Evolutionary conservation across 176 grass and related monocot genomes (phyloP).

Genomic region (Oryza officinalis): DNA sequence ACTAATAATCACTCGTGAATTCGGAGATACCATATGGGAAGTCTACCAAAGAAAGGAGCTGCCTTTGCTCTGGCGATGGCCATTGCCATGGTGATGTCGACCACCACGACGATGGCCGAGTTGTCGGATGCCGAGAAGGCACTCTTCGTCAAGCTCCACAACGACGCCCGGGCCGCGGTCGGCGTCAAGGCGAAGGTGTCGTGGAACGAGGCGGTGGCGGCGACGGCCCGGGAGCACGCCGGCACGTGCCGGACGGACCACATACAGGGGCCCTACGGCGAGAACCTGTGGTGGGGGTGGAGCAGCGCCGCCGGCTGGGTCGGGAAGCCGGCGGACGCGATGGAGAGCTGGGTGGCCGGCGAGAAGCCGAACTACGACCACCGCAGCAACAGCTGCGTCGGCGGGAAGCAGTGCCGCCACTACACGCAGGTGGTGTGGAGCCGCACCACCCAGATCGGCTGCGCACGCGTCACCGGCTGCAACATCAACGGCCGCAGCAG

Average conservation of each 20-base stretch:
- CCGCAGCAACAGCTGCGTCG: conserved; percentile 1
- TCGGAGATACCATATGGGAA: too few relatives aligned
- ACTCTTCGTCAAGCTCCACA: too few relatives aligned
- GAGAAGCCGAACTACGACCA: conserved; percentile 17
- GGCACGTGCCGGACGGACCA: background rate
- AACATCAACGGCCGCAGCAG: background rate
- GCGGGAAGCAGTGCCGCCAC: background rate
- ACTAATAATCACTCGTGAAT: too few relatives aligned
- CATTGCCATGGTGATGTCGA: too few relatives aligned
- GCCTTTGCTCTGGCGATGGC: too few relatives aligned
- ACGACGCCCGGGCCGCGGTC: too few relatives aligned
- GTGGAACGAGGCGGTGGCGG: background rate
- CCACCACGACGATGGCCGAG: too few relatives aligned
- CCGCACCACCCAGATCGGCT: background rate
- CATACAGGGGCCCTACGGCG: background rate
- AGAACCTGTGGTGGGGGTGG: background rate
- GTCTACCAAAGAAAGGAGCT: too few relatives aligned
- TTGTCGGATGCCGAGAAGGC: too few relatives aligned
- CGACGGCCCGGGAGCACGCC: background rate
- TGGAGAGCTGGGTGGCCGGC: background rate
- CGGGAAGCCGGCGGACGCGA: background rate
- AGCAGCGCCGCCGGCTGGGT: background rate
- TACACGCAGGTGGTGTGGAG: conserved; percentile 39
- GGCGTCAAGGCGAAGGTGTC: background rate
- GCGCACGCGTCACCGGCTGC: background rate